phyloP scores from a whole-genome alignment of 345 rosid genomes.

The Salix exigua region DNA sequence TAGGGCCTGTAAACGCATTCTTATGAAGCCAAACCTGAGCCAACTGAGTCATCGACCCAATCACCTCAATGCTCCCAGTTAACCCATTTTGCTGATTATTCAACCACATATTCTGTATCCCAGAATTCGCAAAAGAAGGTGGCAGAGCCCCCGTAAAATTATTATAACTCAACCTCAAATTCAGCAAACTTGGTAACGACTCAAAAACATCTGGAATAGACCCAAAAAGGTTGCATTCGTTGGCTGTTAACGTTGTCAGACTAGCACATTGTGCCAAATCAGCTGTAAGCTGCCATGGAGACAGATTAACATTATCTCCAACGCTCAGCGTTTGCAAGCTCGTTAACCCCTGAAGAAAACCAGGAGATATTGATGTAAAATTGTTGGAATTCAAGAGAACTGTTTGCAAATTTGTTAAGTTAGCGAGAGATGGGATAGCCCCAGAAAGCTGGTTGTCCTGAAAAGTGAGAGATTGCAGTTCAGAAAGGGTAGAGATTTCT shows the following conservation, averaged over 20 bases:
- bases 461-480: conserved; percentile 44
- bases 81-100: conserved; percentile 62
- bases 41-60: conserved; percentile 54
- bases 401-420: conserved; percentile 40
- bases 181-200: conserved; percentile 43
- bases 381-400: conserved; percentile 47
- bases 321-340: conserved; percentile 48
- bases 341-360: conserved; percentile 59
- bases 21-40: conserved; percentile 76
- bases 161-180: conserved; percentile 67
- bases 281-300: conserved; percentile 59
- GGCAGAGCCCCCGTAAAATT: conserved; percentile 71
- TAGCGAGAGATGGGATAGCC: conserved; percentile 54
- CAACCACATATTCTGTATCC: conserved; percentile 58
- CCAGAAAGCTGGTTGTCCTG: conserved; percentile 61
- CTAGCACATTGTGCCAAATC: conserved; percentile 46
- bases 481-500: conserved; percentile 50
- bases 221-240: conserved; percentile 41
- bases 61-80: conserved; percentile 53
- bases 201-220: conserved; percentile 60
- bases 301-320: conserved; percentile 30
- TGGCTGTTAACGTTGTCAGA: conserved; percentile 41
- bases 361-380: conserved; percentile 52
- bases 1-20: conserved; percentile 64
- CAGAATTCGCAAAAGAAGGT: conserved; percentile 43